These are phyloP conservation scores for Croton laevigatus DNA, from an alignment of 441 rosid species.

Conservation along the genomic window DNA sequence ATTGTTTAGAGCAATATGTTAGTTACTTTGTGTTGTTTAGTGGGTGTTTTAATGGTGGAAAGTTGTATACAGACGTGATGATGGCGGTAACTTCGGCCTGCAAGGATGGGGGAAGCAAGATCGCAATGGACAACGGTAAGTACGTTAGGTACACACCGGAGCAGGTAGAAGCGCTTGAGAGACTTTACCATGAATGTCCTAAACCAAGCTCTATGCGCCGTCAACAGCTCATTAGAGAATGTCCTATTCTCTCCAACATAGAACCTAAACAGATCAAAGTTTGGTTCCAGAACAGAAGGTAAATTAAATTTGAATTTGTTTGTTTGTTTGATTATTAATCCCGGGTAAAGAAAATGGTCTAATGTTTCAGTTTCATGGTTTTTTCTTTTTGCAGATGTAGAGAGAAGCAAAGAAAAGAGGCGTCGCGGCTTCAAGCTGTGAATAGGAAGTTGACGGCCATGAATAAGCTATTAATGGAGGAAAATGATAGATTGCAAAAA, in stretches of 20 bases:
- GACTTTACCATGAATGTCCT: slow-evolving; percentile 96
- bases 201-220: slow-evolving; percentile 97
- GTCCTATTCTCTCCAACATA: slow-evolving; percentile 93
- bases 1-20: neutral
- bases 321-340: neutral
- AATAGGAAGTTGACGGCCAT: slow-evolving; percentile 87
- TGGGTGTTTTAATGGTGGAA: neutral
- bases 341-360: neutral
- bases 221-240: slow-evolving; percentile 91
- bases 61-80: slow-evolving; percentile 31
- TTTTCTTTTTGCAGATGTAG: slow-evolving; percentile 57
- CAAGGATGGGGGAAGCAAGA: slow-evolving; percentile 33
- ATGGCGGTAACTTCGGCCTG: slow-evolving; percentile 58
- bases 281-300: slow-evolving; percentile 99
- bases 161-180: slow-evolving; percentile 97
- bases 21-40: neutral
- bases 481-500: slow-evolving; percentile 95
- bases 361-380: neutral
- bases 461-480: slow-evolving; percentile 97
- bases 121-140: slow-evolving; percentile 85
- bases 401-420: slow-evolving; percentile 96
- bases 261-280: slow-evolving; percentile 98
- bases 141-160: slow-evolving; percentile 97
- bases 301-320: neutral
- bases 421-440: slow-evolving; percentile 94